Evolutionary conservation across 306 rosid species (phyloP).

Genomic region (Lagenaria siceraria): DNA sequence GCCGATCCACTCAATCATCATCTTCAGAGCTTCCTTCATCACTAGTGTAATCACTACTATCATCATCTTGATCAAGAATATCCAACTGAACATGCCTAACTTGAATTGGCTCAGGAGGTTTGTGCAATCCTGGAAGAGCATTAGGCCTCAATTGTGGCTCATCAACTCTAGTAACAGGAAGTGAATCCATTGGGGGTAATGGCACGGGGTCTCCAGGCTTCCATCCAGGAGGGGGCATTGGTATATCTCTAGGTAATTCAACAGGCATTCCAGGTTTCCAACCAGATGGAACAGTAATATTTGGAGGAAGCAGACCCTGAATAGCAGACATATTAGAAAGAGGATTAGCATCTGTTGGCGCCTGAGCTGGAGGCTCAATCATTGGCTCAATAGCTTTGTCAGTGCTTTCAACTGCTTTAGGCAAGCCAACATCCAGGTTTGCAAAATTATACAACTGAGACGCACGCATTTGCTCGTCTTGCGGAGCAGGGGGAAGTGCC

Average conservation of each 20-base stretch:
- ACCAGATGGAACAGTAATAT: slow-evolving; percentile 64
- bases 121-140: slow-evolving; percentile 37
- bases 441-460: slow-evolving; percentile 82
- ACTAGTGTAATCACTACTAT: slow-evolving; percentile 79
- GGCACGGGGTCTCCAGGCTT: slow-evolving; percentile 93
- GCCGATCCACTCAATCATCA: slow-evolving; percentile 30
- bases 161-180: slow-evolving; percentile 42
- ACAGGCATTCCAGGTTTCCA: slow-evolving; percentile 99
- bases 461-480: slow-evolving; percentile 92
- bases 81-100: slow-evolving; percentile 84
- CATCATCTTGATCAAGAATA: slow-evolving; percentile 65
- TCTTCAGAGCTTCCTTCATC: slow-evolving; percentile 78
- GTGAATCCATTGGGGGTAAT: slow-evolving; percentile 53
- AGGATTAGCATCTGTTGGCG: slow-evolving; percentile 28
- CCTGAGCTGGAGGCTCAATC: slow-evolving; percentile 40
- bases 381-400: slow-evolving; percentile 60
- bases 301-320: slow-evolving; percentile 66
- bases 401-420: slow-evolving; percentile 39
- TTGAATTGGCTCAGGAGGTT: slow-evolving; percentile 62
- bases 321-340: slow-evolving; percentile 43
- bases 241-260: slow-evolving; percentile 54
- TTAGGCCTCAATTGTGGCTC: slow-evolving; percentile 45
- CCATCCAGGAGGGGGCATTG: slow-evolving; percentile 95
- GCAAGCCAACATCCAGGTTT: slow-evolving; percentile 79
- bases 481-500: slow-evolving; percentile 93